A percentile compares a stretch with the other conserved stretches of the same genome.
Evolutionary conservation across 768 basidiomycete species (phyloP).

Genomic region (Rubroboletus satanas): DNA sequence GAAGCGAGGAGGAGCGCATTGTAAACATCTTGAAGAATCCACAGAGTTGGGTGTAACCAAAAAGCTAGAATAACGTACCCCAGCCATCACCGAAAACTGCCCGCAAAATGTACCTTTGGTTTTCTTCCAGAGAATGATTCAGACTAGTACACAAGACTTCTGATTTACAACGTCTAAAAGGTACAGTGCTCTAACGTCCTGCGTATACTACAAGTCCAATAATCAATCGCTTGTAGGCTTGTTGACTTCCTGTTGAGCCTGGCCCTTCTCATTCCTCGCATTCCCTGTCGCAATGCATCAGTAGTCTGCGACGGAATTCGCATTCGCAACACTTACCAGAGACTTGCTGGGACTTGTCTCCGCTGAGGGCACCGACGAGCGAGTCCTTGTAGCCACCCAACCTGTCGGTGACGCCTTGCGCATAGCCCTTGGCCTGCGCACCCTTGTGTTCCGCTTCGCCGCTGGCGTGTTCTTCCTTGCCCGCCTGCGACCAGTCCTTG

Average conservation of each 20-base stretch:
- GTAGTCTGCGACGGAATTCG: rapidly evolving
- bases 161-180: neutral
- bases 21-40: slow-evolving; percentile 60
- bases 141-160: neutral
- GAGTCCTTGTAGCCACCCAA: slow-evolving; percentile 49
- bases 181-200: neutral
- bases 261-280: slow-evolving; percentile 49
- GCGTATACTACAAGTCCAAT: neutral
- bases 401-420: slow-evolving; percentile 45
- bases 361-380: slow-evolving; percentile 52
- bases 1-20: slow-evolving; percentile 63
- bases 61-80: too few relatives aligned
- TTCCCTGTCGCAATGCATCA: slow-evolving; percentile 39
- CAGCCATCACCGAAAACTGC: neutral
- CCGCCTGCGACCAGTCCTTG: slow-evolving; percentile 40
- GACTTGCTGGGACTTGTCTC: slow-evolving; percentile 49
- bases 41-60: slow-evolving; percentile 50
- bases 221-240: slow-evolving; percentile 22
- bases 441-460: slow-evolving; percentile 47
- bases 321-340: slow-evolving; percentile 34
- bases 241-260: slow-evolving; percentile 52
- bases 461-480: slow-evolving; percentile 47
- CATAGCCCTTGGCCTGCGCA: slow-evolving; percentile 49
- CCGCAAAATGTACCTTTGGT: too few relatives aligned
- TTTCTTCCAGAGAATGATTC: neutral